Percentiles rank a stretch among this genome's conserved stretches.
phyloP scores from a whole-genome alignment of 257 asterid genomes.

The Mentha longifolia region DNA sequence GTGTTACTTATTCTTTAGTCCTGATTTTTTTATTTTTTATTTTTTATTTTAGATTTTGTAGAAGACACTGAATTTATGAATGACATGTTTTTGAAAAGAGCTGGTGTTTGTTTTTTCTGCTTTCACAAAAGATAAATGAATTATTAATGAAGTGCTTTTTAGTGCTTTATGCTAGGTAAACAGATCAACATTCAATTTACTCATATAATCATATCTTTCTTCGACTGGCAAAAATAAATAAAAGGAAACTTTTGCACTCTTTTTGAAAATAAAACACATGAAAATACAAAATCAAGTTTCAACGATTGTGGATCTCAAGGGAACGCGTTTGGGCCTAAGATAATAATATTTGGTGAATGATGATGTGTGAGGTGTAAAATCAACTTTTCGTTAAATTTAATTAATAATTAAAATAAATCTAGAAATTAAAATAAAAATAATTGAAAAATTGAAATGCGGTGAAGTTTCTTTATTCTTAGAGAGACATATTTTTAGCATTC shows the following conservation, averaged over 20 bases:
- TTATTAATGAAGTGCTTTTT: too few relatives aligned
- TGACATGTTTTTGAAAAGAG: not conserved
- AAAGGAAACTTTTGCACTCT: not conserved
- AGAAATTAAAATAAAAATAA: too few relatives aligned
- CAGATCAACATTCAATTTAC: not conserved
- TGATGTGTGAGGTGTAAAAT: not conserved
- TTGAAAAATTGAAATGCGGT: too few relatives aligned
- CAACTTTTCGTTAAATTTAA: too few relatives aligned
- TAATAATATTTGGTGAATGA: not conserved
- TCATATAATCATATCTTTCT: not conserved
- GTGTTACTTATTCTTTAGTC: too few relatives aligned
- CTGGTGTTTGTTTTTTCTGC: not conserved
- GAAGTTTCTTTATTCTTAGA: too few relatives aligned
- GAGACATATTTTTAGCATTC: too few relatives aligned
- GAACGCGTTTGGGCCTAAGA: not conserved
- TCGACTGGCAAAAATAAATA: too few relatives aligned
- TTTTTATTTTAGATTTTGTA: too few relatives aligned
- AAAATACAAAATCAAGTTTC: not conserved
- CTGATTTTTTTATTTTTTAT: too few relatives aligned
- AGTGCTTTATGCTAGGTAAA: not conserved
- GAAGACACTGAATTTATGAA: not conserved
- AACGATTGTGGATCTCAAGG: not conserved
- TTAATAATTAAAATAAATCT: too few relatives aligned
- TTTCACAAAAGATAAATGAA: not conserved
- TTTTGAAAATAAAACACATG: too few relatives aligned